These are phyloP conservation scores for Suillus bovinus DNA, from an alignment of 768 basidiomycete species.

Conservation along the genomic window DNA sequence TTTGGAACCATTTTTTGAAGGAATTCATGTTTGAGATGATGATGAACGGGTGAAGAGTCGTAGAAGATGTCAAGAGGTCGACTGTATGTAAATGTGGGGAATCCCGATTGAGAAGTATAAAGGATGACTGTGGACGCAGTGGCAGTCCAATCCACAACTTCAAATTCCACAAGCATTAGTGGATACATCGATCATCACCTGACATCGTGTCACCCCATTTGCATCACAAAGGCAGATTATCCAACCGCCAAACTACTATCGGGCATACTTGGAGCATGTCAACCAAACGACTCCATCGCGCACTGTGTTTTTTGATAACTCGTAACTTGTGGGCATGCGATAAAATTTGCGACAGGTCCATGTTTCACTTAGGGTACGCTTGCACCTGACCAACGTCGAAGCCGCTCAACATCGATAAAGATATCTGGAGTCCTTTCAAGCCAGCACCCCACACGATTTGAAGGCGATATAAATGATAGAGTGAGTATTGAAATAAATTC, in stretches of 20 bases:
- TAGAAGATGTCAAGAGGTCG: not conserved
- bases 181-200: not conserved
- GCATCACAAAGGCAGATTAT: not conserved
- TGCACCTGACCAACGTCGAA: not conserved
- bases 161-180: not conserved
- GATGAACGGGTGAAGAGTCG: not conserved
- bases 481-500: not conserved
- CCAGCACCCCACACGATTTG: not conserved
- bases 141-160: no score
- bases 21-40: not conserved
- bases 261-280: no score
- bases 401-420: not conserved
- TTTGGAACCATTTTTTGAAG: conserved; percentile 2
- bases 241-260: not conserved
- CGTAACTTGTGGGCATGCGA: no score
- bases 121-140: not conserved
- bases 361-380: not conserved
- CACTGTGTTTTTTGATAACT: not conserved
- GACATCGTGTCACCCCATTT: not conserved
- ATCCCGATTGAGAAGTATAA: not conserved
- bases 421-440: not conserved
- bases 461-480: not conserved
- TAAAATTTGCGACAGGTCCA: not conserved
- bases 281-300: not conserved
- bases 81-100: not conserved